A percentile compares a stretch with the other conserved stretches of the same genome.
These are phyloP conservation scores for Laetiporus sulphureus DNA, from an alignment of 1,284 basidiomycete species.

Conservation along the genomic window DNA sequence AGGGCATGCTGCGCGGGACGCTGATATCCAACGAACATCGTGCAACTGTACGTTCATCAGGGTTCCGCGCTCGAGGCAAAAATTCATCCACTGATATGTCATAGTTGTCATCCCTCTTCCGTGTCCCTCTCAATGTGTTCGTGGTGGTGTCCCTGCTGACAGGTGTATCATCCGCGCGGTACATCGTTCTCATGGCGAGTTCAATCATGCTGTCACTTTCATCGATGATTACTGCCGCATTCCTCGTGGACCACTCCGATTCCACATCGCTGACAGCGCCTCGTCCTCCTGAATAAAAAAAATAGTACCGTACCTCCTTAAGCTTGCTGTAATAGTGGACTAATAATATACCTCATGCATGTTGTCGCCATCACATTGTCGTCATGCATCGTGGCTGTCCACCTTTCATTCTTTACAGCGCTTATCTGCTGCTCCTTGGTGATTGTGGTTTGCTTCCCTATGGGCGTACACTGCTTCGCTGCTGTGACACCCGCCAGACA, in stretches of 20 bases:
- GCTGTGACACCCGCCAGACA: no score
- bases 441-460: no score
- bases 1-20: conserved; percentile 66
- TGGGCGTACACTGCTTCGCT: no score
- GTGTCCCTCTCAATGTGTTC: conserved; percentile 69
- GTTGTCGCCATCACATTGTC: no score
- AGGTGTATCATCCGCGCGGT: conserved; percentile 59
- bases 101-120: conserved; percentile 64
- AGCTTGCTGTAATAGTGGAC: no score
- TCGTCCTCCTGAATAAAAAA: conserved; percentile 4
- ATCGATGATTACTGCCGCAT: conserved; percentile 46
- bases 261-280: neutral
- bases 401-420: no score
- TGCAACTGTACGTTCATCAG: conserved; percentile 56
- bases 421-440: no score
- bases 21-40: conserved; percentile 69
- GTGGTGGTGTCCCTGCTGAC: conserved; percentile 67
- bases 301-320: neutral
- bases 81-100: neutral
- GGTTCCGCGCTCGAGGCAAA: no score
- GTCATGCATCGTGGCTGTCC: no score
- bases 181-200: conserved; percentile 53
- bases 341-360: no score
- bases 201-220: conserved; percentile 54
- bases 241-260: conserved; percentile 7